A percentile compares a stretch with the other conserved stretches of the same genome.
phyloP scores from a whole-genome alignment of 768 basidiomycete species.

The Phallus indusiatus region DNA sequence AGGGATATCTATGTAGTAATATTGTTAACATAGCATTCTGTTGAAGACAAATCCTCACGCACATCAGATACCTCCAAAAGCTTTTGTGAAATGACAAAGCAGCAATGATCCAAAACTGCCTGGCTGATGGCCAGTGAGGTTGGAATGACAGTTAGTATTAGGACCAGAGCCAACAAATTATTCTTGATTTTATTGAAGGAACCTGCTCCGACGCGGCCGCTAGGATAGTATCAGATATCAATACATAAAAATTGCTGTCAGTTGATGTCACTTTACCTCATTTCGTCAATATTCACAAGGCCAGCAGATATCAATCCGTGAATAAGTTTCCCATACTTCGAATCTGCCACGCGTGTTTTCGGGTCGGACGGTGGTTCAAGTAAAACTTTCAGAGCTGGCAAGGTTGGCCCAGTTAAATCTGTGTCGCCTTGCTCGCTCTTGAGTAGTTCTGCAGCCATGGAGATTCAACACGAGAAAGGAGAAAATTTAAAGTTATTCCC shows the following conservation, averaged over 20 bases:
- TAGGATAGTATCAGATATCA: slow-evolving; percentile 22
- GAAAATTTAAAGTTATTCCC: slow-evolving; percentile 13
- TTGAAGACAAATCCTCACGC: slow-evolving; percentile 11
- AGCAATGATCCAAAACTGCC: slow-evolving; percentile 73
- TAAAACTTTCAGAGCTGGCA: slow-evolving; percentile 71
- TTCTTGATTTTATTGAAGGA: slow-evolving; percentile 81
- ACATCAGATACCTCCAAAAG: slow-evolving; percentile 65
- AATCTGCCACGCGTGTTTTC: slow-evolving; percentile 30
- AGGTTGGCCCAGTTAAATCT: slow-evolving; percentile 71
- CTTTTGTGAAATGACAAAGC: slow-evolving; percentile 76
- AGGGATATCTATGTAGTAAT: slow-evolving; percentile 48
- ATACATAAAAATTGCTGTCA: background rate
- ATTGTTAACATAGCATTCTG: background rate
- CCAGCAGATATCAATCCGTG: slow-evolving; percentile 84
- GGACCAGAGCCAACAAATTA: slow-evolving; percentile 78
- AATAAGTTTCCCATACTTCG: slow-evolving; percentile 49
- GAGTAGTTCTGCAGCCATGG: slow-evolving; percentile 48
- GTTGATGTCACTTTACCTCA: slow-evolving; percentile 50
- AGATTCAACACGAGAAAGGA: slow-evolving; percentile 8
- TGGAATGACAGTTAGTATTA: slow-evolving; percentile 77
- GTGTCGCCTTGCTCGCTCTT: slow-evolving; percentile 77
- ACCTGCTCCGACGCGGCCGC: slow-evolving; percentile 70
- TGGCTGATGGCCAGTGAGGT: slow-evolving; percentile 55
- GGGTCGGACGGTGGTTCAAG: slow-evolving; percentile 42
- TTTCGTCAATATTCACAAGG: slow-evolving; percentile 79